These are phyloP conservation scores for Rhododendron molle DNA, from an alignment of 148 eudicot species.

Conservation along the genomic window DNA sequence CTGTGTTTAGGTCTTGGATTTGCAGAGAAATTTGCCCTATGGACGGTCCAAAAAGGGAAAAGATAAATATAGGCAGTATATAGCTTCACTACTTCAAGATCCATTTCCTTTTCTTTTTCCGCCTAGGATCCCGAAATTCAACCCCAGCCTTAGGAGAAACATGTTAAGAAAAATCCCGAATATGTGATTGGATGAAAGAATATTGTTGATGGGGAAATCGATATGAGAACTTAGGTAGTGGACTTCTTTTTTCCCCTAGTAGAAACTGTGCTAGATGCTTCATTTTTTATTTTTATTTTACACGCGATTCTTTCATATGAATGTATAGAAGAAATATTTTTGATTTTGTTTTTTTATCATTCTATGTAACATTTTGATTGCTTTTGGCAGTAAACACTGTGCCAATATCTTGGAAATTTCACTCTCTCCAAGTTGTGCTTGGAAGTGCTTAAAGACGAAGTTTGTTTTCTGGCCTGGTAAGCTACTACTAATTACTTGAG, in stretches of 20 bases:
- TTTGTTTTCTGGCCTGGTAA: neutral
- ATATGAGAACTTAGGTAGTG: neutral
- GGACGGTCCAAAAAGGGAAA: neutral
- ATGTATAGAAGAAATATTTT: neutral
- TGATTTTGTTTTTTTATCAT: neutral
- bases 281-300: neutral
- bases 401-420: neutral
- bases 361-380: neutral
- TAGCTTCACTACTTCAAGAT: neutral
- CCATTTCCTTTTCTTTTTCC: neutral
- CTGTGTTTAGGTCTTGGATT: neutral
- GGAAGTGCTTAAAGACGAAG: neutral
- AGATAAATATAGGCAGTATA: neutral
- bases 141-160: neutral
- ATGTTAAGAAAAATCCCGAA: neutral
- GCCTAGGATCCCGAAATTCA: neutral
- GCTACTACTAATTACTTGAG: neutral
- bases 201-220: neutral
- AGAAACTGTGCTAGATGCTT: neutral
- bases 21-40: neutral
- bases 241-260: neutral
- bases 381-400: neutral
- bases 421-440: neutral
- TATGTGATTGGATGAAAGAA: neutral
- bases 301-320: neutral